phyloP scores from a whole-genome alignment of 2,329 filamentous ascomycete species.

The Pseudogymnoascus sp. region DNA sequence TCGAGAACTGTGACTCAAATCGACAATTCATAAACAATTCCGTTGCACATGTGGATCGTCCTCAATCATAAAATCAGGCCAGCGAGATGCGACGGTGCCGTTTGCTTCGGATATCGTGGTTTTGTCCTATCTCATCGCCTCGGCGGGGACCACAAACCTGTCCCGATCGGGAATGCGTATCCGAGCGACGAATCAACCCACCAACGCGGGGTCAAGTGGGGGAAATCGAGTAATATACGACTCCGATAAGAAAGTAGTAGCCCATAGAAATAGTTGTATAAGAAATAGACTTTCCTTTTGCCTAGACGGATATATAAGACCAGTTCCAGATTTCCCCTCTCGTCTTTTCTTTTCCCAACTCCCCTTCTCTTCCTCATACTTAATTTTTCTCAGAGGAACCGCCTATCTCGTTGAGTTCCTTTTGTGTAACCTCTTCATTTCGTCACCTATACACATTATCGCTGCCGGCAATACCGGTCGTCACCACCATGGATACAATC shows the following conservation, averaged over 20 bases:
- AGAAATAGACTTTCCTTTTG: conserved; percentile 4
- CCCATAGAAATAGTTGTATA: neutral
- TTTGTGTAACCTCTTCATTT: neutral
- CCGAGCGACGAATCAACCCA: neutral
- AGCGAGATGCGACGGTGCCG: neutral
- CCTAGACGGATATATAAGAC: neutral
- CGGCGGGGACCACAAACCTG: neutral
- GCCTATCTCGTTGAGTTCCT: neutral
- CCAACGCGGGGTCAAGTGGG: conserved; percentile 6
- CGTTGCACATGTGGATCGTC: neutral
- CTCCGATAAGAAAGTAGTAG: conserved; percentile 7
- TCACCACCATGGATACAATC: neutral
- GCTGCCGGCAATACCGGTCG: neutral
- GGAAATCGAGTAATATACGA: conserved; percentile 7
- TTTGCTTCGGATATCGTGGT: neutral
- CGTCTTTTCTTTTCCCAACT: neutral
- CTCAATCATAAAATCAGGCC: neutral
- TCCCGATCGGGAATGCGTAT: neutral
- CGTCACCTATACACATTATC: neutral
- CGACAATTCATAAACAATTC: neutral
- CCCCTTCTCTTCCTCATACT: neutral
- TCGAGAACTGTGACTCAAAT: neutral
- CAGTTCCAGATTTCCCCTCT: neutral
- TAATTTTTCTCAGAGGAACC: neutral
- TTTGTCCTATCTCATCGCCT: neutral